phyloP scores from a whole-genome alignment of 257 asterid species.

The Eustoma russellianum region DNA sequence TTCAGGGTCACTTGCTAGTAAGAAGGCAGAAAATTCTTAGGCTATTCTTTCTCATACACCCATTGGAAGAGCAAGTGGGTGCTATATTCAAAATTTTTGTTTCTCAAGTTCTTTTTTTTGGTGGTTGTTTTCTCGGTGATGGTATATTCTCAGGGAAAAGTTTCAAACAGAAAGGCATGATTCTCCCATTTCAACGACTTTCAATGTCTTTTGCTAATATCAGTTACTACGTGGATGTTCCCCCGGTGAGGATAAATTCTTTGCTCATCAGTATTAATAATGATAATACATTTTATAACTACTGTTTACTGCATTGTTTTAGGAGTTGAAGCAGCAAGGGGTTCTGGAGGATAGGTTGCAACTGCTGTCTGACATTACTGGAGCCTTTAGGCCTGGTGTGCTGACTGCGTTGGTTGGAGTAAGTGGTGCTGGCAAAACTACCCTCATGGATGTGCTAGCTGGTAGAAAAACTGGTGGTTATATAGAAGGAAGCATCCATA shows the following conservation, averaged over 20 bases:
- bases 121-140: neutral
- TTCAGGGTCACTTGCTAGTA: conserved; percentile 84
- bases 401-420: conserved; percentile 94
- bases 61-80: neutral
- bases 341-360: conserved; percentile 64
- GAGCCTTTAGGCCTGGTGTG: conserved; percentile 88
- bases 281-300: conserved; percentile 3
- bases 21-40: conserved; percentile 17
- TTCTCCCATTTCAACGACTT: conserved; percentile 86
- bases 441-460: conserved; percentile 95
- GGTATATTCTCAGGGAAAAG: conserved; percentile 51
- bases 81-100: conserved; percentile 7
- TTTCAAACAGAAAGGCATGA: conserved; percentile 77
- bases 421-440: conserved; percentile 96
- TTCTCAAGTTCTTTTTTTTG: conserved; percentile 5
- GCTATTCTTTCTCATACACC: neutral
- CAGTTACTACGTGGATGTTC: conserved; percentile 84
- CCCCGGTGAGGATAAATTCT: conserved; percentile 45
- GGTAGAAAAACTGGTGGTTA: conserved; percentile 93
- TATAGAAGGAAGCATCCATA: conserved; percentile 68
- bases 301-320: conserved; percentile 11
- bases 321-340: conserved; percentile 96
- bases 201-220: conserved; percentile 81
- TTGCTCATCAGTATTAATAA: conserved; percentile 8
- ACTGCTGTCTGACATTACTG: conserved; percentile 68